These are phyloP conservation scores for Claviceps humidiphila DNA, from an alignment of 2,329 filamentous ascomycete genomes.

Conservation along the genomic window DNA sequence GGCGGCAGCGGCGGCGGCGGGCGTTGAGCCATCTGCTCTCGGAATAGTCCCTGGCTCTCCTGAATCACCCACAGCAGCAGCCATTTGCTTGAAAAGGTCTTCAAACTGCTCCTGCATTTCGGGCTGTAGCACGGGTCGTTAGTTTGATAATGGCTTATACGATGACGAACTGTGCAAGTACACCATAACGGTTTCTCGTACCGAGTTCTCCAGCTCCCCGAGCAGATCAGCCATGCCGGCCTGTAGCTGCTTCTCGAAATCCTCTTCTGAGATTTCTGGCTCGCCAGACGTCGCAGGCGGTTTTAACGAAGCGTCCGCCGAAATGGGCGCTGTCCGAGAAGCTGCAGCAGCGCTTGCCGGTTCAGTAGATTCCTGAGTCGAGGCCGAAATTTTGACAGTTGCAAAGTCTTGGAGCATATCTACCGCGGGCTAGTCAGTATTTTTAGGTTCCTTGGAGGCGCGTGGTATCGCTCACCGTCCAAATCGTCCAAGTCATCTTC, in stretches of 20 bases:
- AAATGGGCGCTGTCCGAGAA: conserved; percentile 21
- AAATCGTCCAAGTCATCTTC: conserved; percentile 87
- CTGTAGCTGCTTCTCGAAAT: conserved; percentile 77
- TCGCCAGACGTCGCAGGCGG: conserved; percentile 12
- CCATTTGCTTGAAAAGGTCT: conserved; percentile 60
- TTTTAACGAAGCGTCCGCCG: conserved; percentile 13
- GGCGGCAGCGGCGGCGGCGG: no score
- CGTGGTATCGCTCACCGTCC: conserved; percentile 47
- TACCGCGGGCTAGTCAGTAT: conserved; percentile 20
- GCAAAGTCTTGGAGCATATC: conserved; percentile 92
- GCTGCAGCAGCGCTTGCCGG: conserved; percentile 15
- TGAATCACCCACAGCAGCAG: conserved; percentile 27
- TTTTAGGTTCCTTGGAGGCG: not conserved
- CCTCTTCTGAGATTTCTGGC: conserved; percentile 50
- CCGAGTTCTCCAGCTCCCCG: conserved; percentile 51
- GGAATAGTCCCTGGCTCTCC: not conserved
- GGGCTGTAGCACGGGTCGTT: conserved; percentile 24
- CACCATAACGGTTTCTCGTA: conserved; percentile 18
- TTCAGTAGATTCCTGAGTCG: conserved; percentile 7
- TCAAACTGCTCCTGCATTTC: conserved; percentile 73
- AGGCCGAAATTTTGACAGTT: conserved; percentile 36
- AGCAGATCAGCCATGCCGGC: conserved; percentile 79
- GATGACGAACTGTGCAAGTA: not conserved
- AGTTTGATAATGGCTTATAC: no score
- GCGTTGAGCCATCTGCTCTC: conserved; percentile 3